Base-by-base conservation (phyloP, 805 yeast genomes). In the Ogataea degrootiae region DNA sequence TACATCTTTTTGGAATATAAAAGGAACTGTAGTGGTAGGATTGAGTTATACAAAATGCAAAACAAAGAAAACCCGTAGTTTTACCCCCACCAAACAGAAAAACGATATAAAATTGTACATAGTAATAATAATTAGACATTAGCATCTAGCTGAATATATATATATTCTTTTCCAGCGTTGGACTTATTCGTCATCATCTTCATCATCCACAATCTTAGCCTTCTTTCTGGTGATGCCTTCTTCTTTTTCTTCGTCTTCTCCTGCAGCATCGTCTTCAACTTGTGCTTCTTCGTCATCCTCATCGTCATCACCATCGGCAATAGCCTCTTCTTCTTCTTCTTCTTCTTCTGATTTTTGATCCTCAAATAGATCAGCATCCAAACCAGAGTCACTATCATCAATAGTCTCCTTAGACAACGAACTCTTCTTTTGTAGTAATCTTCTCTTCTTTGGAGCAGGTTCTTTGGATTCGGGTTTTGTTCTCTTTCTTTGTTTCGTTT, bases 331-430 rank as follows among this genome's bases (percentile, higher is more conserved):
- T 6, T 43, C 53, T 19, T 43, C 50, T 29, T 44, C 49, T 14
- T 41, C 55, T 16, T 38, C 47, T 17, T 44, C 47, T 36, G 38
- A 34, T n/a, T 21, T 42, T 7, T 43, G 58, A 17, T 57, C 63
- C 35, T 51, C 51, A 21, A 45, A 37, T 5, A 45, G 35, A 34
- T 48, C 57, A 7, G 54, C 58, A 9, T 57, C 61, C 26, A 52
- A 11, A 16, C 61, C 66, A 17, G 62, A 65, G 41, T 65, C 69
- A 52, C 67, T 61, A 26, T 62, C 68, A 15, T 56, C 66, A 39
- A 63, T 59, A n/a, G 49, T 46, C 37, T 63, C 68, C 12, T 61
- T 61, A 3, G 65, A 60, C 17, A 61, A 42, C 2, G 29, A 46
- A 34, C 59, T 55, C 26, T 45, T 56, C 46, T 56, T 58, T 33